Conservation (phyloP, 805 yeast species). For the Yamadazyma sp. region DNA sequence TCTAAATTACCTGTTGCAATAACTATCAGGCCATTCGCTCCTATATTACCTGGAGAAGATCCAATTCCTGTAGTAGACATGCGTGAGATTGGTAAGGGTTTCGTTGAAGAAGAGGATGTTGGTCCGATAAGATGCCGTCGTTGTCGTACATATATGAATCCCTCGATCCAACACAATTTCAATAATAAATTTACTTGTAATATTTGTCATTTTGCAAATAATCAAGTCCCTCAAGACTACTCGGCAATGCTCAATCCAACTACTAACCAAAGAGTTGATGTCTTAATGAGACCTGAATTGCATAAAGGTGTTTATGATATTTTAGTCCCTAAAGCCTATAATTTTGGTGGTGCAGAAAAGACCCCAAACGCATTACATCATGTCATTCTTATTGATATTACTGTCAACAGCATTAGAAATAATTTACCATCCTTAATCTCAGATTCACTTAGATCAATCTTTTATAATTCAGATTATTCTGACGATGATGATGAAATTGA, state of each 20-base stretch:
- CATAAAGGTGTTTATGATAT: slow-evolving; percentile 83
- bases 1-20: slow-evolving; percentile 81
- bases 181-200: slow-evolving; percentile 75
- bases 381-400: slow-evolving; percentile 71
- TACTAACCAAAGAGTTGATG: slow-evolving; percentile 57
- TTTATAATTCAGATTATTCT: slow-evolving; percentile 14
- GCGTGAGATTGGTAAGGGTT: slow-evolving; percentile 31
- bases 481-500: slow-evolving; percentile 8
- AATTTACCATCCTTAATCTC: slow-evolving; percentile 62
- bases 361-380: slow-evolving; percentile 55
- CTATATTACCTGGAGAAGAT: slow-evolving; percentile 43
- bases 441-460: slow-evolving; percentile 62
- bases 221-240: slow-evolving; percentile 66
- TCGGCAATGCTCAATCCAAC: slow-evolving; percentile 51
- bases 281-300: slow-evolving; percentile 67
- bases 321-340: slow-evolving; percentile 71
- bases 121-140: slow-evolving; percentile 90
- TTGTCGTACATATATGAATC: slow-evolving; percentile 88
- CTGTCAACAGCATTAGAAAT: slow-evolving; percentile 54
- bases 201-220: slow-evolving; percentile 73
- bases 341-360: slow-evolving; percentile 38
- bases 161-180: slow-evolving; percentile 66
- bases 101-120: slow-evolving; percentile 24
- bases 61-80: slow-evolving; percentile 71
- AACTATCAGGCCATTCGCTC: slow-evolving; percentile 82